Conservation (phyloP, 257 asterid genomes). For the Jaltomata sinuosa region DNA sequence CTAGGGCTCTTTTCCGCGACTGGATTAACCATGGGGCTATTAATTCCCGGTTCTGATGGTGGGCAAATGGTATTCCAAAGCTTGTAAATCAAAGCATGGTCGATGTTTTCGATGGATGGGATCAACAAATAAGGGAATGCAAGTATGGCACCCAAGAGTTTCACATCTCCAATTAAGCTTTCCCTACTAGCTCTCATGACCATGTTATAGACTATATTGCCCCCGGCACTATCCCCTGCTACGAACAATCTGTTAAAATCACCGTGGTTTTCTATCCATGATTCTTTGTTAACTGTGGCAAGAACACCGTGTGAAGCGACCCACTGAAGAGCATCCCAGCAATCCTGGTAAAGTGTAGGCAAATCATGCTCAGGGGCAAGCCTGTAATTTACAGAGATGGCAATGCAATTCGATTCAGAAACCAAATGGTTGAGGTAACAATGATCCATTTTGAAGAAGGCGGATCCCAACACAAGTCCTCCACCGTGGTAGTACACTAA, state of each 20-base stretch:
- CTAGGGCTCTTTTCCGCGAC: background rate
- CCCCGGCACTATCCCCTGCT: conserved; percentile 29
- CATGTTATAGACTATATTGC: conserved; percentile 14
- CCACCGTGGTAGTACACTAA: conserved; percentile 22
- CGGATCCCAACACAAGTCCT: conserved; percentile 16
- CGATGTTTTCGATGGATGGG: background rate
- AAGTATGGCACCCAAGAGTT: conserved; percentile 3
- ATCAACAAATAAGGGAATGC: conserved; percentile 5
- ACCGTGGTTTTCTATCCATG: conserved; percentile 4
- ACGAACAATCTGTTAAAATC: background rate
- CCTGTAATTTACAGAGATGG: conserved; percentile 18
- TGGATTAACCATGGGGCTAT: conserved; percentile 13
- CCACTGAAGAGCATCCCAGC: conserved; percentile 28
- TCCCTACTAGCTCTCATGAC: conserved; percentile 1
- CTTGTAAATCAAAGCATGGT: background rate
- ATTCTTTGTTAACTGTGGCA: background rate
- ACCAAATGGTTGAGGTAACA: conserved; percentile 9
- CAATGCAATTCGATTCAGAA: background rate
- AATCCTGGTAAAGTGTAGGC: background rate
- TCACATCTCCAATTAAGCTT: background rate
- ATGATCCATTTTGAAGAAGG: conserved; percentile 13
- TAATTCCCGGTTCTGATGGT: background rate
- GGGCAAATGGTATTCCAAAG: background rate
- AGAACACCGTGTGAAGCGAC: conserved; percentile 7
- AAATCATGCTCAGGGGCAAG: background rate